Evolutionary conservation across 78 protist genomes (phyloP), one percentile per base, ranked within the genome.

Genomic region (Dictyostelium purpureum): DNA sequence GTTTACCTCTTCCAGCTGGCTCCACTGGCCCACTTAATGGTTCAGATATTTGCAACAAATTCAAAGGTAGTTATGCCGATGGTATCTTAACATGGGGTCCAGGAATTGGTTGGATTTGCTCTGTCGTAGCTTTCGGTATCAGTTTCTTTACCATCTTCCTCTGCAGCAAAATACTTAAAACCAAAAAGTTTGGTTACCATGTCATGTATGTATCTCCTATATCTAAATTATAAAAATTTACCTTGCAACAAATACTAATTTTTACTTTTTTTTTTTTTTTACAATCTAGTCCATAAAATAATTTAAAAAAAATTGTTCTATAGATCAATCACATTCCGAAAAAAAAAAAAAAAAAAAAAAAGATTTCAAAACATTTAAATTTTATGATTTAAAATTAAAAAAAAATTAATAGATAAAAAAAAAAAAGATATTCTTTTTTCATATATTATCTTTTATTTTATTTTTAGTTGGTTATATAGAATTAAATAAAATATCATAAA

Each of bases 171-270:
- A 73, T 85, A 33, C 21, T 85, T 16, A 70, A 59, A 2, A n/a
- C 70, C 12, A 74, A 75, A 73, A 70, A 47, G 43, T 73, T 66
- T 33, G 91, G 91, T 26, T 85, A 85, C 28, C 90, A 82, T n/a
- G 49, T 67, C 21, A 67, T 67, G 31, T 49, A 67, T 40, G n/a
- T n/a, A n/a, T n/a, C n/a, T n/a, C n/a, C n/a, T n/a, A n/a, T n/a
- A n/a, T n/a, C n/a, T n/a, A n/a, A n/a, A n/a, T n/a, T n/a, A n/a
- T n/a, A n/a, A n/a, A n/a, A n/a, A n/a, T n/a, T n/a, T n/a, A n/a
- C n/a, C n/a, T n/a, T n/a, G n/a, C n/a, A n/a, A n/a, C n/a, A n/a
- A n/a, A n/a, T n/a, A n/a, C n/a, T 61, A 59, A 56, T 6, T 54
- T 54, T 43, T 7, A 43, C 49, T 7, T 9, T 43, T 43, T 43